Evolutionary conservation across 768 basidiomycete species (phyloP), one percentile per base, ranked within the genome.

Genomic region (Daedalea quercina): DNA sequence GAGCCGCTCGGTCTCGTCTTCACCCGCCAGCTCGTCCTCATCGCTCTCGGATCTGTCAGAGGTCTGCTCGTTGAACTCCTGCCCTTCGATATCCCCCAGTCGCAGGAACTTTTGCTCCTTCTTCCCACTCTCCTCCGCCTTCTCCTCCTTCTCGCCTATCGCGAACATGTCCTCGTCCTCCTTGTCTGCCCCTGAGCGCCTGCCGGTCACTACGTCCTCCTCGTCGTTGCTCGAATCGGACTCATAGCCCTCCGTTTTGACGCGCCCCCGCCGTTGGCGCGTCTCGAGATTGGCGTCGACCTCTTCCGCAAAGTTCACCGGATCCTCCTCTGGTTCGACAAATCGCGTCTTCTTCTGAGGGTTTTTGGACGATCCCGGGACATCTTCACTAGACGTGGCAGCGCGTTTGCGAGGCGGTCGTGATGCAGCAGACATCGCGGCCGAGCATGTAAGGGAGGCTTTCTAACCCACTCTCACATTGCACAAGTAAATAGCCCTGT

Each of bases 81-180:
- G 96, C 0, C 96, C 96, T 67, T 97, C 94, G 62, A 98, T 95
- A 65, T 99, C 95, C 7, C 91, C 91, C 17, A 98, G 73, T 46
- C 90, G 78, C 68, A 99, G 71, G 66, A 78, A 96, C 63, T 83
- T 81, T 57, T 83, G 79, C 63, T 81, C 79, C 69, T 82, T 76
- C 69, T 71, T 72, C 9, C 75, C 73, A 31, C 72, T 58, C 45
- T 69, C 73, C 11, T 75, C 71, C 19, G 71, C 63, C 41, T 69
- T 68, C 34, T 61, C 66, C 48, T 65, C 71, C 60, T 77, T 77
- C 54, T 83, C 81, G 2, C 71, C 82, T 55, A 76, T 72, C 23
- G 86, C 82, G 66, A 92, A 93, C 82, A 93, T 89, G 1, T 74
- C 76, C 17, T 73, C 79, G 1, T 73, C 73, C 1, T 65, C 69